Evolutionary conservation across 352 stramenopile species (phyloP).

Genomic region (Phytophthora multivora): DNA sequence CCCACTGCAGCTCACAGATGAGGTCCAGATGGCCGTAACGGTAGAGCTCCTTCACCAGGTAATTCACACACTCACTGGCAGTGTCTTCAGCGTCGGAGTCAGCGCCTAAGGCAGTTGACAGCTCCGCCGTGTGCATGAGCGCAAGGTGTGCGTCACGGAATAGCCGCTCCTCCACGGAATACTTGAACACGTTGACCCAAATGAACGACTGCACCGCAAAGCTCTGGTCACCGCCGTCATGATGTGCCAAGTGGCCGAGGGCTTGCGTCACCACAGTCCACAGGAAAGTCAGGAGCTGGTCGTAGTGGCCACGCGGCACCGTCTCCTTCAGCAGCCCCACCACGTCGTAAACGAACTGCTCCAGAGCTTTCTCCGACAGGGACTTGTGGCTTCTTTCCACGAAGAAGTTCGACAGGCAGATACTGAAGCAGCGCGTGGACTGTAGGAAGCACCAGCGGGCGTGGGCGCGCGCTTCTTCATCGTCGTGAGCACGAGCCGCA

Average conservation of each 20-base stretch:
- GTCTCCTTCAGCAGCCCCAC: slow-evolving; percentile 74
- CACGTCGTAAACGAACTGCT: slow-evolving; percentile 70
- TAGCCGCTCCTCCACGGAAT: slow-evolving; percentile 61
- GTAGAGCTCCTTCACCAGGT: slow-evolving; percentile 75
- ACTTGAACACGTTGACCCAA: slow-evolving; percentile 87
- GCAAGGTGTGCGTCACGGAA: slow-evolving; percentile 75
- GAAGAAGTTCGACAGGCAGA: slow-evolving; percentile 68
- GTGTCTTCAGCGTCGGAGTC: slow-evolving; percentile 32
- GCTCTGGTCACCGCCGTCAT: slow-evolving; percentile 36
- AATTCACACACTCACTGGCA: slow-evolving; percentile 68
- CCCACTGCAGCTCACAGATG: slow-evolving; percentile 79
- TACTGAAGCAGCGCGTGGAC: slow-evolving; percentile 71
- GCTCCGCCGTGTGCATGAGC: slow-evolving; percentile 69
- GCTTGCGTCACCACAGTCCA: slow-evolving; percentile 70
- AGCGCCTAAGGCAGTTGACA: slow-evolving; percentile 32
- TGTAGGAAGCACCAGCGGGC: slow-evolving; percentile 74
- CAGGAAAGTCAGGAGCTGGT: slow-evolving; percentile 64
- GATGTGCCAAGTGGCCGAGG: slow-evolving; percentile 36
- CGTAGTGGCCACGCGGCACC: slow-evolving; percentile 56
- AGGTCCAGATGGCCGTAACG: slow-evolving; percentile 70
- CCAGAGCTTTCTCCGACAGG: slow-evolving; percentile 32
- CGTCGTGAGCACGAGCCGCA: slow-evolving; percentile 31
- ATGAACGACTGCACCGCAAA: slow-evolving; percentile 70
- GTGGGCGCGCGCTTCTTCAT: slow-evolving; percentile 36
- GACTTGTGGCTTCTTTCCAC: slow-evolving; percentile 27